Conservation (phyloP, 108 stramenopile genomes). For the Seminavis robusta region DNA sequence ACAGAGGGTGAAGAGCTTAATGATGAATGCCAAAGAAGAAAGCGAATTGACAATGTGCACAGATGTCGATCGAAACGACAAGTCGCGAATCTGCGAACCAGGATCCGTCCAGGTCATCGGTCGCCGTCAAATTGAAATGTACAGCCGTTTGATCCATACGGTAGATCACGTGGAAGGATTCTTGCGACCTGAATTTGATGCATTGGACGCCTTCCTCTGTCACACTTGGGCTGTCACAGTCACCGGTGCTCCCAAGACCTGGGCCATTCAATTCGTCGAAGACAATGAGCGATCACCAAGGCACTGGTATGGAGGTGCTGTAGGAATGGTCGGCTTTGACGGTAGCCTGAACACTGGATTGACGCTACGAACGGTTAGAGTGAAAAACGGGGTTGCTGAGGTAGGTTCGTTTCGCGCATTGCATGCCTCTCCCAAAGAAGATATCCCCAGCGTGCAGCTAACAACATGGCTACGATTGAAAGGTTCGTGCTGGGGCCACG, state of each 20-base stretch:
- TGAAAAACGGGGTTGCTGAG: conserved; percentile 93
- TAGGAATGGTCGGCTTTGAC: conserved; percentile 97
- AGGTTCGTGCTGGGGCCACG: conserved; percentile 93
- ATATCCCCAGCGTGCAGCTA: too few relatives aligned
- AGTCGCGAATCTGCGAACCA: conserved; percentile 96
- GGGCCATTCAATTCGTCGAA: conserved; percentile 98
- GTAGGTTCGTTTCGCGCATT: too few relatives aligned
- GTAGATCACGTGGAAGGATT: conserved; percentile 99
- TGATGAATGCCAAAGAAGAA: conserved; percentile 96
- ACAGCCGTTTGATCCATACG: conserved; percentile 96
- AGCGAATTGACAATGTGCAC: conserved; percentile 99
- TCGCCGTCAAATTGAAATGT: conserved; percentile 98
- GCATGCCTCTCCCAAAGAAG: too few relatives aligned
- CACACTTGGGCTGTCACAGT: conserved; percentile 99
- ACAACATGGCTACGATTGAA: too few relatives aligned
- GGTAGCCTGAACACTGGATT: conserved; percentile 96
- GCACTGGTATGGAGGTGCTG: conserved; percentile 98
- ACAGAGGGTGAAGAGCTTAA: conserved; percentile 81
- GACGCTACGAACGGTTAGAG: conserved; percentile 91
- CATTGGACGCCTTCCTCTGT: conserved; percentile 96
- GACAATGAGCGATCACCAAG: conserved; percentile 91
- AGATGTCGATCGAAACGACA: conserved; percentile 98
- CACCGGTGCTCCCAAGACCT: conserved; percentile 97
- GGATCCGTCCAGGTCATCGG: conserved; percentile 97
- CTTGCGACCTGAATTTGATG: conserved; percentile 93